Evolutionary conservation across 768 basidiomycete species (phyloP), one percentile per base, ranked within the genome.

Genomic region (Boletus tomentosulus): DNA sequence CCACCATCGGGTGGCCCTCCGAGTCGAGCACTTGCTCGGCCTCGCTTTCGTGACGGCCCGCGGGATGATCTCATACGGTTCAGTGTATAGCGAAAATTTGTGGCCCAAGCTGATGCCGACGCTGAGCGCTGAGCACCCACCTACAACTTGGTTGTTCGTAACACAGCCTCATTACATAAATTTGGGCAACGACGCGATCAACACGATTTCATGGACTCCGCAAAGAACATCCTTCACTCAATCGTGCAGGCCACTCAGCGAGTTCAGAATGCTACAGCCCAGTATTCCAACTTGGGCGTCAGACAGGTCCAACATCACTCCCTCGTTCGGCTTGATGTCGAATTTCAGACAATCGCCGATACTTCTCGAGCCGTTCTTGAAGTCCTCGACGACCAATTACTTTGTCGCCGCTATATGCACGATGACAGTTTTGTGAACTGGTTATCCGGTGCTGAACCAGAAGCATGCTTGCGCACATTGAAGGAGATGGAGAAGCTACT

Each of bases 61-160:
- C 46, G 37, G 13, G 59, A 51, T 35, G 63, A 37, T 54, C 42
- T 54, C 66, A 64, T 64, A 11, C 13, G 33, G 33, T 34, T 34
- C 33, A 12, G 33, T 13, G 33, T 34, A 13, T 7, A 27, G 13
- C 13, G n/a, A 8, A 28, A 30, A 31, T 16, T 30, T 16, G 25
- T 6, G 6, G 24, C 41, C 24, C 41, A n/a, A 39, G 13, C 19
- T 19, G 19, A 19, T 19, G 19, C 19, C 19, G 19, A 19, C 19
- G 19, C 19, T 19, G 19, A 19, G 19, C 19, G 19, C 19, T 19
- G 19, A 19, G 19, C 19, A 19, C 19, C 19, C 19, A 19, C 19
- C 19, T 19, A 19, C 19, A 19, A 19, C 19, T 19, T 19, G 19
- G 19, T 19, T 19, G 19, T 16, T 2, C 12, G 5, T 37, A 16